phyloP scores from a whole-genome alignment of 1,284 basidiomycete species.

The Apiotrichum domesticum region DNA sequence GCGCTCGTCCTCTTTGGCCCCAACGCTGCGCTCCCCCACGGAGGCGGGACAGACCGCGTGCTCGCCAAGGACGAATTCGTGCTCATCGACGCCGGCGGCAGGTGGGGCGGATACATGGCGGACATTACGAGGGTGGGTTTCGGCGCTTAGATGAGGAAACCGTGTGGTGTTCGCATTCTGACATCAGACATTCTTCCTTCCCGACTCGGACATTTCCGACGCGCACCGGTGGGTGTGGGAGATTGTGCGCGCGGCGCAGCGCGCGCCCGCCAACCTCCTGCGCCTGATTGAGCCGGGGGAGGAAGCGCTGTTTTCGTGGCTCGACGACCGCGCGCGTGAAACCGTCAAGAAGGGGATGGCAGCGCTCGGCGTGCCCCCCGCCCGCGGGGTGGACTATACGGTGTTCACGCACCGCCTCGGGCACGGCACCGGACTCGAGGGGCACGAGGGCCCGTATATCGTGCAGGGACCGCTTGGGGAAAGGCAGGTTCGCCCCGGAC shows the following conservation, averaged over 20 bases:
- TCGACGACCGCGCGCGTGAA: constrained; percentile 63
- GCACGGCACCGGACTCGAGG: constrained; percentile 72
- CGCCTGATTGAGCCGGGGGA: constrained; percentile 23
- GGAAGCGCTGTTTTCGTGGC: constrained; percentile 50
- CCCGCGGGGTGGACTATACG: constrained; percentile 40
- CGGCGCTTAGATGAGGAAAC: too few species aligned
- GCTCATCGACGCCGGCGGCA: constrained; percentile 69
- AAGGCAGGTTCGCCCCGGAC: constrained; percentile 55
- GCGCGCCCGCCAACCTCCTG: constrained; percentile 50
- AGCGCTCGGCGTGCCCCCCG: constrained; percentile 6
- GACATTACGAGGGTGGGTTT: constrained; percentile 66
- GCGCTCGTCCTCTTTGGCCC: constrained; percentile 72
- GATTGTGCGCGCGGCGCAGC: constrained; percentile 61
- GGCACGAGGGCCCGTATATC: constrained; percentile 73
- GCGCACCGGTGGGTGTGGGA: constrained; percentile 62
- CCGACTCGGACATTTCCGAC: constrained; percentile 54
- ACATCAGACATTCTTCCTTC: constrained; percentile 62
- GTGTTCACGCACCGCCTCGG: constrained; percentile 72
- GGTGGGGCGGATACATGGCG: constrained; percentile 65
- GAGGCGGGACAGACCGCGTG: constrained; percentile 61
- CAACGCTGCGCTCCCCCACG: constrained; percentile 79
- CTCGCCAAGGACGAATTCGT: constrained; percentile 60
- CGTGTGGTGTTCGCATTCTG: not conserved
- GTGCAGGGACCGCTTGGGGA: constrained; percentile 53
- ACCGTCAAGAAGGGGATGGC: constrained; percentile 53